Base-by-base conservation (phyloP, 192 early-diverging fungal species). In the Backusella mclennaniae region DNA sequence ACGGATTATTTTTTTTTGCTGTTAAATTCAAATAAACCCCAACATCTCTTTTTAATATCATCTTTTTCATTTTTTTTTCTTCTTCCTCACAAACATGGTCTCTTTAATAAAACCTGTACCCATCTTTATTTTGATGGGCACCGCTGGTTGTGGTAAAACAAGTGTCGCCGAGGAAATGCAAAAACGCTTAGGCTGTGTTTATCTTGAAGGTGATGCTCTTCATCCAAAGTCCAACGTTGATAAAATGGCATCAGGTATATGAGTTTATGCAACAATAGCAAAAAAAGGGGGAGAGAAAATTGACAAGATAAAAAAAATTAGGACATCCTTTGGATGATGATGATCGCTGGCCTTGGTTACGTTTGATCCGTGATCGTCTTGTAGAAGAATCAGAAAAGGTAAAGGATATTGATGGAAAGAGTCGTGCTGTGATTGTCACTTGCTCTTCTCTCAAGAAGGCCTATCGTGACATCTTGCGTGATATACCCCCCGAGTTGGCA, bases 331-430 rank as follows among this genome's bases (percentile, higher is more conserved):
- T 94, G 35, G 73, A 72, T 1, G 93, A 94, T 70, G 88, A 88
- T 52, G 90, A 94, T 82, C 87, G 93, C 41, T 85, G 83, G 80
- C 88, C 90, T 0, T 94, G 93, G 91, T 83, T 93, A 38, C 36
- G 33, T 38, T 69, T 66, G 0, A 86, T 93, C 53, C 86, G 89
- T 56, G 76, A 77, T 19, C 71, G 67, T 26, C 78, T 89, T 52
- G 66, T 79, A 9, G 36, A 83, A 36, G 72, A 67, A 36, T 80
- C 80, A 4, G 36, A n/a, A 26, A 39, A 67, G 12, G 72, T 84
- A 52, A 68, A 85, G 7, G 53, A 71, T 4, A 79, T 59, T 12
- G 19, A 15, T 39, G 23, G 53, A 67, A 21, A 71, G 52, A 73
- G 56, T 12, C 35, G 69, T 68, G 86, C 86, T 52, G 78, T 89